These are phyloP conservation scores for Malassezia globosa DNA, from an alignment of 1,284 basidiomycete species.

Conservation along the genomic window DNA sequence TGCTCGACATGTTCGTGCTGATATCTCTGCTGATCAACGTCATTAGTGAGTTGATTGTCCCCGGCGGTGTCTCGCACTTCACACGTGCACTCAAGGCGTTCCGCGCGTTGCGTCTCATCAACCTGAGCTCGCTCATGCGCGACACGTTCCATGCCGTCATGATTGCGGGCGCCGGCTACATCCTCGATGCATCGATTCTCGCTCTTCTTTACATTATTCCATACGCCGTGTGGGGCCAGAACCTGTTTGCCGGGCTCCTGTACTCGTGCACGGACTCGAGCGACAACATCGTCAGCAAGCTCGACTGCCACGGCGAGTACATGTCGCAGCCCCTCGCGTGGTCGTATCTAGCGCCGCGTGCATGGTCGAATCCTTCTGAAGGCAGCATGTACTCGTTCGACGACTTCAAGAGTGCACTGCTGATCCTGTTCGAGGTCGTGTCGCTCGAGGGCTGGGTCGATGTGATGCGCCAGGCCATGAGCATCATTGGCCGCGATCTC, in stretches of 20 bases:
- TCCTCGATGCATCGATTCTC: constrained; percentile 81
- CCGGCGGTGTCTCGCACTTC: constrained; percentile 63
- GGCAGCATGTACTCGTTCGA: constrained; percentile 85
- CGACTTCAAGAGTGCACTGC: constrained; percentile 67
- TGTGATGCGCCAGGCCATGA: constrained; percentile 72
- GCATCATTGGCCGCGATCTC: constrained; percentile 56
- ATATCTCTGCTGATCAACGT: constrained; percentile 71
- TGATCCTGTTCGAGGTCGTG: constrained; percentile 93
- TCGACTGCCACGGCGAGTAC: constrained; percentile 68
- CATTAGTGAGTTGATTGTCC: constrained; percentile 63
- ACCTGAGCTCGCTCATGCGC: constrained; percentile 58
- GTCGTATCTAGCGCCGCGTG: constrained; percentile 66
- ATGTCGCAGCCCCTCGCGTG: constrained; percentile 51
- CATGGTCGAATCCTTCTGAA: constrained; percentile 75
- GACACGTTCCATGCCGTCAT: constrained; percentile 83
- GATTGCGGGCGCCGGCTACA: constrained; percentile 72
- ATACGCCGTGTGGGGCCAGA: constrained; percentile 91
- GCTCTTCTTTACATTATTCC: constrained; percentile 88
- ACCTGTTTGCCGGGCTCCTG: constrained; percentile 77
- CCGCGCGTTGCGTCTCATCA: constrained; percentile 77
- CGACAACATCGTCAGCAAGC: constrained; percentile 52
- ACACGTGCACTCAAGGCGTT: constrained; percentile 80
- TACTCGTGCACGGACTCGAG: constrained; percentile 69
- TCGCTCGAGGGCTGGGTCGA: constrained; percentile 89
- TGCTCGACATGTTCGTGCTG: constrained; percentile 79